phyloP scores from a whole-genome alignment of 1,139 yeast genomes.

The Suhomyces taliae region DNA sequence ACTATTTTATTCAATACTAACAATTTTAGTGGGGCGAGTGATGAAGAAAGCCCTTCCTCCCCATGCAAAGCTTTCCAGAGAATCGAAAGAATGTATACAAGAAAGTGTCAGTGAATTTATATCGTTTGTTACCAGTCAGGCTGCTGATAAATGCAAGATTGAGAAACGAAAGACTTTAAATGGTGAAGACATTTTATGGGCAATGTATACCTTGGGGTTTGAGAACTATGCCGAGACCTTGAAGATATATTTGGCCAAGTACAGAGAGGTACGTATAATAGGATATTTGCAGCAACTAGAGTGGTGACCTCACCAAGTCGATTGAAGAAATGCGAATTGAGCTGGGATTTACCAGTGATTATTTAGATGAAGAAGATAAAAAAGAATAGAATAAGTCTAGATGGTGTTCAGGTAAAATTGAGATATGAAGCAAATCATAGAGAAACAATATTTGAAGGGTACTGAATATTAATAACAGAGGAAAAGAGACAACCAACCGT shows the following conservation, averaged over 20 bases:
- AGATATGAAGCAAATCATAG: too few species aligned
- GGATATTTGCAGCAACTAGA: too few species aligned
- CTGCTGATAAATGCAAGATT: constrained; percentile 63
- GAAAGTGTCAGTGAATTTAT: constrained; percentile 58
- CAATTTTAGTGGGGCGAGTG: constrained; percentile 25
- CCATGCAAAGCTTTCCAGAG: constrained; percentile 49
- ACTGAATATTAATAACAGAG: too few species aligned
- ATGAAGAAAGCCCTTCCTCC: constrained; percentile 50
- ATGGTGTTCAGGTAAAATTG: too few species aligned
- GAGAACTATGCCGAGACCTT: constrained; percentile 72
- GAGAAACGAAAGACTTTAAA: constrained; percentile 71
- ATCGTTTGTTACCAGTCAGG: constrained; percentile 62
- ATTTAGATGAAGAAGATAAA: too few species aligned
- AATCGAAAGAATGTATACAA: constrained; percentile 53
- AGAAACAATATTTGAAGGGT: too few species aligned
- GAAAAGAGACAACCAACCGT: too few species aligned
- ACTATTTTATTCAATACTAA: constrained; percentile 6
- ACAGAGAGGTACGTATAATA: constrained; percentile 36
- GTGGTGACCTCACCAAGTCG: too few species aligned
- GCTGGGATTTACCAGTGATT: too few species aligned
- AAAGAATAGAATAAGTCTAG: too few species aligned
- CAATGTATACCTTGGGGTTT: constrained; percentile 68
- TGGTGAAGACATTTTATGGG: constrained; percentile 69
- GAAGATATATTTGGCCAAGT: constrained; percentile 67
- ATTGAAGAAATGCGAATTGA: too few species aligned